phyloP scores from a whole-genome alignment of 2,329 filamentous ascomycete genomes.

The Hymenoscyphus salicellus region DNA sequence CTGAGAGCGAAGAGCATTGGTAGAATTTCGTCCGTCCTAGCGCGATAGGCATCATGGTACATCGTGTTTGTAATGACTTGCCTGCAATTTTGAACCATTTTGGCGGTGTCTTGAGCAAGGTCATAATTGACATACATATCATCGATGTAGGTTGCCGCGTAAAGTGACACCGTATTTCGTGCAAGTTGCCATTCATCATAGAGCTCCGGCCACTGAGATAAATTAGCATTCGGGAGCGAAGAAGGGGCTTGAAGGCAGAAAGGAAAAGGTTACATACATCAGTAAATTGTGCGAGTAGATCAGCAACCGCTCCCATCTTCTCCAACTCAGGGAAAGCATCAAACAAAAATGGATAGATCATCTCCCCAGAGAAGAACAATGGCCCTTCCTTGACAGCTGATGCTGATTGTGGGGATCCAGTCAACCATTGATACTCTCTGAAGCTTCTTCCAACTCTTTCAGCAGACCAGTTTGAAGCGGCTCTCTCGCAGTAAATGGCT shows the following conservation, averaged over 20 bases:
- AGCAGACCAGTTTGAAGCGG: constrained; percentile 72
- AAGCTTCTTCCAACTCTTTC: constrained; percentile 56
- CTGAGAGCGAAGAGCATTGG: constrained; percentile 72
- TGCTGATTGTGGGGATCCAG: constrained; percentile 30
- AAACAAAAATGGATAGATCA: constrained; percentile 86
- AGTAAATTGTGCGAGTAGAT: constrained; percentile 63
- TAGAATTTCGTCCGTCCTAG: constrained; percentile 72
- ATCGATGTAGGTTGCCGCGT: constrained; percentile 77
- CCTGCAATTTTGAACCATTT: constrained; percentile 71
- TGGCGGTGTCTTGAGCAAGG: constrained; percentile 69
- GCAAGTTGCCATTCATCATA: constrained; percentile 73
- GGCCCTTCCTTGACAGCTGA: constrained; percentile 45
- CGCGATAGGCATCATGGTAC: constrained; percentile 80
- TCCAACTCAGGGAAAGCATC: constrained; percentile 73
- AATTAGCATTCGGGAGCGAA: too few relatives aligned
- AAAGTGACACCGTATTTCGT: constrained; percentile 79
- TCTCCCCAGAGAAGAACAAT: constrained; percentile 84
- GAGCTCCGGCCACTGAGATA: constrained; percentile 61
- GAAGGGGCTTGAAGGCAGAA: too few relatives aligned
- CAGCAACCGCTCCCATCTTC: constrained; percentile 64
- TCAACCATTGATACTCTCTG: constrained; percentile 49
- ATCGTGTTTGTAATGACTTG: constrained; percentile 81
- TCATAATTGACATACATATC: constrained; percentile 91
- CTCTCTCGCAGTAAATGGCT: constrained; percentile 73
- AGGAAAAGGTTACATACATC: constrained; percentile 35